phyloP scores from a whole-genome alignment of 2,329 filamentous ascomycete genomes.

The Fusarium nelsonii region DNA sequence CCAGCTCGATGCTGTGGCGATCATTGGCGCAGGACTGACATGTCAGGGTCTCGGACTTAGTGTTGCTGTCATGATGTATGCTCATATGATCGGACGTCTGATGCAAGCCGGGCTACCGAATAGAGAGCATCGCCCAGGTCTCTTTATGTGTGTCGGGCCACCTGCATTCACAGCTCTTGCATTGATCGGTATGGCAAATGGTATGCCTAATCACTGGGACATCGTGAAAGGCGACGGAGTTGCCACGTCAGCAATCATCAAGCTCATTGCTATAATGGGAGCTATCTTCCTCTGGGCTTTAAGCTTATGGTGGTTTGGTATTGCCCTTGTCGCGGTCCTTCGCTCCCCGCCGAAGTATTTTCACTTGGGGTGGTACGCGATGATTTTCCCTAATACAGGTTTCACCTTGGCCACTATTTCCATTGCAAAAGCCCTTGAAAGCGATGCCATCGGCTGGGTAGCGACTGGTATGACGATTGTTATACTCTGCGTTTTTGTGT shows the following conservation, averaged over 20 bases:
- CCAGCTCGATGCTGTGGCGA: slow-evolving; percentile 66
- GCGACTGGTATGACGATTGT: slow-evolving; percentile 65
- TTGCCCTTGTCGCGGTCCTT: slow-evolving; percentile 52
- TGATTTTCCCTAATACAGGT: slow-evolving; percentile 71
- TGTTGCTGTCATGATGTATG: slow-evolving; percentile 77
- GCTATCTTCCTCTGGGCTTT: slow-evolving; percentile 75
- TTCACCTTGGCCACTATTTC: slow-evolving; percentile 68
- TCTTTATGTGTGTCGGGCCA: slow-evolving; percentile 81
- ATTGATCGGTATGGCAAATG: slow-evolving; percentile 72
- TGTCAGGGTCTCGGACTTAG: slow-evolving; percentile 78
- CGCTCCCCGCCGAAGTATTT: slow-evolving; percentile 61
- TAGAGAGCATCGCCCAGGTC: slow-evolving; percentile 71
- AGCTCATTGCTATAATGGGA: slow-evolving; percentile 59
- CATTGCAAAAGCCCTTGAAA: slow-evolving; percentile 62
- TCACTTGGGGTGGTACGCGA: slow-evolving; percentile 73
- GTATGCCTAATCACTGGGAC: slow-evolving; percentile 59
- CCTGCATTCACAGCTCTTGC: slow-evolving; percentile 78
- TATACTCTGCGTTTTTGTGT: slow-evolving; percentile 56
- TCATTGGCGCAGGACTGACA: slow-evolving; percentile 73
- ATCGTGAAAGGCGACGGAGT: slow-evolving; percentile 54
- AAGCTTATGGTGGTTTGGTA: slow-evolving; percentile 67
- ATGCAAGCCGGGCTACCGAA: slow-evolving; percentile 73
- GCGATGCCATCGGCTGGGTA: slow-evolving; percentile 59
- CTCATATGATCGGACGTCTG: slow-evolving; percentile 76
- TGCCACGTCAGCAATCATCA: slow-evolving; percentile 58